Conservation (phyloP, 495 filamentous ascomycete species). For the Amniculicola lignicola region DNA sequence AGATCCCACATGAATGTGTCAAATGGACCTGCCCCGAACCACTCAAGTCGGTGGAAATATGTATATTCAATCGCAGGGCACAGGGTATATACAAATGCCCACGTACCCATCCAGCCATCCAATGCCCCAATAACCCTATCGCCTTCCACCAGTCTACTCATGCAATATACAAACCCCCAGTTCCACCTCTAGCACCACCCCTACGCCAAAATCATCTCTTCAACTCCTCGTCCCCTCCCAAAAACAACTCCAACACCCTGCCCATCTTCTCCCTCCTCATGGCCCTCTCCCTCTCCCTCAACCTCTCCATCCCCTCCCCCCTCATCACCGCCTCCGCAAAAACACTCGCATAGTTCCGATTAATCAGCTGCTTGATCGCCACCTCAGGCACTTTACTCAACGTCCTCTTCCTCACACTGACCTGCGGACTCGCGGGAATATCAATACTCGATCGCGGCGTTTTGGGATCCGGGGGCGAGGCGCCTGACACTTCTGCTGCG, state of each 20-base stretch:
- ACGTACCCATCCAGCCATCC: no score
- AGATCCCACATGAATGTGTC: no score
- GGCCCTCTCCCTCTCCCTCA: constrained; percentile 31
- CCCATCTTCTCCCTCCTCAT: constrained; percentile 28
- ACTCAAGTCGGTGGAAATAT: no score
- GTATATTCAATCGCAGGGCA: no score
- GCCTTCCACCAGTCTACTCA: no score
- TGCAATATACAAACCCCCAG: no score
- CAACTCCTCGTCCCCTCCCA: no score
- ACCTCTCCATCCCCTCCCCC: constrained; percentile 4
- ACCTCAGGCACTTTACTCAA: constrained; percentile 34
- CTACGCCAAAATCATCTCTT: no score
- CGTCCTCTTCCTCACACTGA: constrained; percentile 24
- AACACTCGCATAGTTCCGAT: constrained; percentile 32
- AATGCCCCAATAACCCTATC: no score
- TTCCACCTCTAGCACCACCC: no score
- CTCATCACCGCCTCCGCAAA: constrained; percentile 33
- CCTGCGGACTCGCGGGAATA: constrained; percentile 29
- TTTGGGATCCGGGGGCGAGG: constrained; percentile 19
- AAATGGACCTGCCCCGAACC: no score
- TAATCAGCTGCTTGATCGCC: constrained; percentile 34
- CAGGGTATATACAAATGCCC: no score
- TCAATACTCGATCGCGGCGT: constrained; percentile 32
- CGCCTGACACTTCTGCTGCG: constrained; percentile 30
- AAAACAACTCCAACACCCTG: constrained; percentile 33